Evolutionary conservation across 768 basidiomycete species (phyloP).

Genomic region (Butyriboletus loyo): DNA sequence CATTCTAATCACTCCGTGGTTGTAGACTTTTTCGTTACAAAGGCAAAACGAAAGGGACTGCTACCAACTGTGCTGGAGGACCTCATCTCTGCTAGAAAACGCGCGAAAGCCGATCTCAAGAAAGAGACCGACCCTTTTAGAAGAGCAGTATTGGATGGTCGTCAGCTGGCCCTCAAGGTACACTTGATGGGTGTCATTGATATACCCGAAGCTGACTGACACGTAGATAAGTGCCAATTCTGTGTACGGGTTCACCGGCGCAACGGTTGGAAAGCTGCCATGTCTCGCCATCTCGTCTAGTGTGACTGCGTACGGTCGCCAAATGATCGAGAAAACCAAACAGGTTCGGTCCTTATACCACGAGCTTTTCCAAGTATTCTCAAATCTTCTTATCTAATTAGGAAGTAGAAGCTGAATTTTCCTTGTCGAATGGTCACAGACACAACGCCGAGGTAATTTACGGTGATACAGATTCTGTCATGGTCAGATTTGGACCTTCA

Average conservation of each 20-base stretch:
- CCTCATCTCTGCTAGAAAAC: conserved; percentile 88
- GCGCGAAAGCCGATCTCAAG: conserved; percentile 94
- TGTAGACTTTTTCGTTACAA: conserved; percentile 80
- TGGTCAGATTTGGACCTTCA: conserved; percentile 93
- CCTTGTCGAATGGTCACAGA: conserved; percentile 75
- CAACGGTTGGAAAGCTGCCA: conserved; percentile 94
- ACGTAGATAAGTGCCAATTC: conserved; percentile 96
- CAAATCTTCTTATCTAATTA: neutral
- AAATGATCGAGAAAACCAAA: conserved; percentile 99
- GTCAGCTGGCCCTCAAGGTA: conserved; percentile 95
- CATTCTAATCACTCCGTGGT: neutral
- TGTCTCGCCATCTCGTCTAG: conserved; percentile 96
- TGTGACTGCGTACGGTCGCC: conserved; percentile 92
- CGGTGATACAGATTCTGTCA: conserved; percentile 98
- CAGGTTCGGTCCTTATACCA: conserved; percentile 43
- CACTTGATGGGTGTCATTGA: neutral
- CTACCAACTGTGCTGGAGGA: conserved; percentile 92
- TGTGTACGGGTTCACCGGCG: conserved; percentile 98
- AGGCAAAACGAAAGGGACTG: conserved; percentile 76
- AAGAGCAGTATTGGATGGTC: conserved; percentile 94
- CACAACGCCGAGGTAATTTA: conserved; percentile 95
- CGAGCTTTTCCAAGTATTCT: neutral
- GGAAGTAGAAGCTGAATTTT: conserved; percentile 91
- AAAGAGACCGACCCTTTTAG: conserved; percentile 97
- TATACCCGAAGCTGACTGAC: neutral